Evolutionary conservation across 1,284 basidiomycete genomes (phyloP).

Genomic region (Porogramme epimiltina): DNA sequence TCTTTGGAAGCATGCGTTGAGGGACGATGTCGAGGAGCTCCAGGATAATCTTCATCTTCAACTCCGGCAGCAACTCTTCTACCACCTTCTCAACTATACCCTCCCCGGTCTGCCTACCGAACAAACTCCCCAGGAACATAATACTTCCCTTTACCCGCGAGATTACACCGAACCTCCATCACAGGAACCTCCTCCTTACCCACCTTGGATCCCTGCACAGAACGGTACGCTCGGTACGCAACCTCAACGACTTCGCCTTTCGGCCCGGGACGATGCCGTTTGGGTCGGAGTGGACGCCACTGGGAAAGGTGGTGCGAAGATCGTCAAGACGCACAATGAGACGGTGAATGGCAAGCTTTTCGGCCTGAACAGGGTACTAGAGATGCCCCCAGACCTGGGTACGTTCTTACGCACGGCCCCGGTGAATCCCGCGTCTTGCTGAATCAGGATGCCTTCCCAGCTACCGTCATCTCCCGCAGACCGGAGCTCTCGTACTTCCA

Average conservation of each 20-base stretch:
- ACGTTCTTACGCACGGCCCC: constrained; percentile 26
- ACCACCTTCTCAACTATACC: constrained; percentile 91
- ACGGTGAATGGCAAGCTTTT: constrained; percentile 81
- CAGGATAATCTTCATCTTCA: constrained; percentile 85
- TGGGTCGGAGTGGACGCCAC: constrained; percentile 75
- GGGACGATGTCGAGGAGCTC: constrained; percentile 37
- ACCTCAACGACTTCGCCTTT: constrained; percentile 80
- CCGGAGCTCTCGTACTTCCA: constrained; percentile 71
- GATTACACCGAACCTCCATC: constrained; percentile 55
- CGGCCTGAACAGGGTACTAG: constrained; percentile 76
- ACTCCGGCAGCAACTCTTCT: constrained; percentile 90
- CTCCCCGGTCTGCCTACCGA: constrained; percentile 50
- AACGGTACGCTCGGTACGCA: constrained; percentile 81
- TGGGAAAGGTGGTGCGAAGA: constrained; percentile 67
- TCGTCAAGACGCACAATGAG: constrained; percentile 56
- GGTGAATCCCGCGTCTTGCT: constrained; percentile 6
- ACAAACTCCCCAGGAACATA: constrained; percentile 42
- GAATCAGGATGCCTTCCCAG: constrained; percentile 35
- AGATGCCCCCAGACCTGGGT: constrained; percentile 80
- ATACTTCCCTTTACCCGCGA: constrained; percentile 76
- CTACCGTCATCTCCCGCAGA: constrained; percentile 57
- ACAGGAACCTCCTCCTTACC: constrained; percentile 66
- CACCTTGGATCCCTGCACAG: constrained; percentile 85
- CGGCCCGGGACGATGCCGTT: constrained; percentile 48
- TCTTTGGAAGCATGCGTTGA: constrained; percentile 52